Percentiles rank a stretch among this genome's conserved stretches.
phyloP scores from a whole-genome alignment of 129 eudicot species.

The Deinandra increscens region DNA sequence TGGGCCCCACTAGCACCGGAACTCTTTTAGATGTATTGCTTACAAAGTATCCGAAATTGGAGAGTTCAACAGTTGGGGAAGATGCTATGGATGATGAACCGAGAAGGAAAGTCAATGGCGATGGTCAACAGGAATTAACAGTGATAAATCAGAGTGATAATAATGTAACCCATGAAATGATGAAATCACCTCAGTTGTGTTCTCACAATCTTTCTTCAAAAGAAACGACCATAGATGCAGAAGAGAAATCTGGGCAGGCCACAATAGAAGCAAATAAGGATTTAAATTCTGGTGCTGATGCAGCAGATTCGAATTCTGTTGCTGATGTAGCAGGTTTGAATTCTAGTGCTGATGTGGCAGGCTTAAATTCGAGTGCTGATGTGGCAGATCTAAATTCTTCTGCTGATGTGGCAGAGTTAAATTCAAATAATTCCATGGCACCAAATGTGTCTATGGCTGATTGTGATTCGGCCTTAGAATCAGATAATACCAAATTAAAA shows the following conservation, averaged over 20 bases:
- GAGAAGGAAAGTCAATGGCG: not conserved
- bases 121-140: constrained; percentile 22
- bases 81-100: constrained; percentile 22
- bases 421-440: constrained; percentile 28
- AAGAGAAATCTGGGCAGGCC: constrained; percentile 18
- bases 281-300: constrained; percentile 10
- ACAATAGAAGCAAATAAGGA: constrained; percentile 25
- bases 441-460: constrained; percentile 40
- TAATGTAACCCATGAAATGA: constrained; percentile 7
- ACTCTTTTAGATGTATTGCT: constrained; percentile 33
- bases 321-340: constrained; percentile 21
- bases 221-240: constrained; percentile 22
- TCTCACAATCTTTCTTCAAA: constrained; percentile 7
- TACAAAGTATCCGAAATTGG: constrained; percentile 47
- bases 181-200: constrained; percentile 8
- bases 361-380: not conserved
- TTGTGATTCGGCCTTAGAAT: constrained; percentile 16
- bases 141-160: constrained; percentile 16
- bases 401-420: constrained; percentile 23
- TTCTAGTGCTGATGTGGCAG: constrained; percentile 17
- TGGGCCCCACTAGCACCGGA: constrained; percentile 21
- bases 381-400: constrained; percentile 4
- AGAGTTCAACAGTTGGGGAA: constrained; percentile 26
- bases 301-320: constrained; percentile 8
- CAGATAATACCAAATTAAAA: constrained; percentile 31